Evolutionary conservation across 768 basidiomycete genomes (phyloP).

Genomic region (Mycena epipterygia): DNA sequence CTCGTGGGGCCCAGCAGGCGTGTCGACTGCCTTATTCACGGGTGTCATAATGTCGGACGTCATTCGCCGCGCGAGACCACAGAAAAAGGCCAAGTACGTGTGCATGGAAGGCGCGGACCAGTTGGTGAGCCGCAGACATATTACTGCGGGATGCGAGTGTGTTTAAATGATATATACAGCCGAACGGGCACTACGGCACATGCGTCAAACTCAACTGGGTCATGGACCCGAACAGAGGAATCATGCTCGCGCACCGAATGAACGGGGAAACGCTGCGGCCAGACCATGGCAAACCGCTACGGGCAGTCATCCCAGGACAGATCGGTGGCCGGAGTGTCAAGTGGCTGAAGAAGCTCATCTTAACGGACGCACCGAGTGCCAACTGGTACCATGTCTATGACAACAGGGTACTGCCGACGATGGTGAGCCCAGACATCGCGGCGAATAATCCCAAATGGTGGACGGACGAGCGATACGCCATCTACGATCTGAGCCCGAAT

Average conservation of each 20-base stretch:
- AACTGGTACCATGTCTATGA: conserved; percentile 57
- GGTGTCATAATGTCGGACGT: conserved; percentile 71
- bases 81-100: conserved; percentile 59
- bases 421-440: conserved; percentile 66
- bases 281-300: conserved; percentile 77
- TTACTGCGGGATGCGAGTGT: not conserved
- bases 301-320: conserved; percentile 72
- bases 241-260: conserved; percentile 70
- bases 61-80: conserved; percentile 60
- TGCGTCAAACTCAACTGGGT: conserved; percentile 57
- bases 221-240: conserved; percentile 58
- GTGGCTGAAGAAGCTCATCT: conserved; percentile 71
- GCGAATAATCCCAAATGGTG: not conserved
- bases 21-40: conserved; percentile 70
- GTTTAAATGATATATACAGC: conserved; percentile 33
- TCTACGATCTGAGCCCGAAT: conserved; percentile 73
- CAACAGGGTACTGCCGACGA: conserved; percentile 74
- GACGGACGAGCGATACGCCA: conserved; percentile 48
- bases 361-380: conserved; percentile 61
- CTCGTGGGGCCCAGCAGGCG: conserved; percentile 65
- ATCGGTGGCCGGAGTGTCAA: conserved; percentile 74
- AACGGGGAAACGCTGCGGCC: conserved; percentile 71
- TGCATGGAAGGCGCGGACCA: conserved; percentile 71
- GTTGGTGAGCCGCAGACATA: conserved; percentile 38
- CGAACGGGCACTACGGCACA: conserved; percentile 74